Base-by-base conservation (phyloP, 2,329 filamentous ascomycete genomes). In the Fusarium neocosmosporiellum region DNA sequence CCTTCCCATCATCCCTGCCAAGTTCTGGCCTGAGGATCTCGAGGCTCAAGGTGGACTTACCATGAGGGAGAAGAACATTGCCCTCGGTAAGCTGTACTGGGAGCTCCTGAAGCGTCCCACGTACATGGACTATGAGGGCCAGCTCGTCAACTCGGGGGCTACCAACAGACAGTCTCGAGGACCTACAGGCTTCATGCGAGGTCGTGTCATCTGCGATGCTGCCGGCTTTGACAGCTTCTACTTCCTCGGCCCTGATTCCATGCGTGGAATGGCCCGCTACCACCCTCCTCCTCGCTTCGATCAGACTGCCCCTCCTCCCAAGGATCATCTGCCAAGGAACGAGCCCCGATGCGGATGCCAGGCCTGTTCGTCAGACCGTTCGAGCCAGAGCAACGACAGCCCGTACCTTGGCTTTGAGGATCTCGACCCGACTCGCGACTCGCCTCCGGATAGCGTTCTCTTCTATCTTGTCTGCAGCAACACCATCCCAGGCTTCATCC, bases 121-220 rank as follows among this genome's bases (percentile, higher is more conserved):
- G 0, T 86, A 86, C 67, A 86, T 84, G 81, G 81, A 85, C 8
- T 86, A 87, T 20, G 82, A 86, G 13, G 85, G 85, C 5, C 77
- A 77, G 20, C 77, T 86, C 7, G 81, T 83, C 29, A 79, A 80
- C 55, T 79, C 75, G 5, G 73, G 77, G 3, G 70, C 70, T 0
- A 74, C 71, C 8, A 78, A 74, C 55, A 73, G 75, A 18, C 71
- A 73, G 13, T 72, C 73, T 33, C 74, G 76, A n/a, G 80, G 79
- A 4, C 78, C 78, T 22, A 81, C 80, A 3, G 81, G 81, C 14
- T 81, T 81, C 62, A 81, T 84, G 80, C 78, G 74, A 60, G 82
- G 84, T 22, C 80, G 84, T 14, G 84, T 86, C 33, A 82, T 87
- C 16, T 81, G 84, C 37, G 84, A 86, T 70, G 81, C 81, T 48